These are phyloP conservation scores for Hymenochaete sp. DNA, from an alignment of 1,284 basidiomycete species.

Conservation along the genomic window DNA sequence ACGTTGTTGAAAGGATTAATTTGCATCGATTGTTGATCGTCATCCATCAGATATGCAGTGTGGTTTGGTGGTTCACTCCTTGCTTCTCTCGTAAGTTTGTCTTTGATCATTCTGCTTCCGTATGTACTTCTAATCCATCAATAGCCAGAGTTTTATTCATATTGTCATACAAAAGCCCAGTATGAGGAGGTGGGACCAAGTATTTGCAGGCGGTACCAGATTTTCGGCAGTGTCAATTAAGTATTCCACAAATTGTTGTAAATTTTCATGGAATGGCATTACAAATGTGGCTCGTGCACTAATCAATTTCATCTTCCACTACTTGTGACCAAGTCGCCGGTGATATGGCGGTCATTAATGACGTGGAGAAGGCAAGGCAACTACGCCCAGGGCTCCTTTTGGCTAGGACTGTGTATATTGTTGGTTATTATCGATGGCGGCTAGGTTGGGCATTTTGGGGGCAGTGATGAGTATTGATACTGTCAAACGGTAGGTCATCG, in stretches of 20 bases:
- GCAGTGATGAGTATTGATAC: too few species aligned
- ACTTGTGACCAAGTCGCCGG: too few species aligned
- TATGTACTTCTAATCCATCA: constrained; percentile 1
- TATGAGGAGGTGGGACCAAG: constrained; percentile 97
- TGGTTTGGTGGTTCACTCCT: constrained; percentile 97
- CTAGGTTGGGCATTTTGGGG: too few species aligned
- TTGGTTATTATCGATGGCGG: too few species aligned
- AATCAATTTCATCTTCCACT: too few species aligned
- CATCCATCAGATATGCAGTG: constrained; percentile 71
- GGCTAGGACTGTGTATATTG: too few species aligned
- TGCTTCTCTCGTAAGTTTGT: constrained; percentile 70
- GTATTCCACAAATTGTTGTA: neutral
- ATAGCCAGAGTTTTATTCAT: constrained; percentile 95
- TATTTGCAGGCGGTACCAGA: constrained; percentile 91
- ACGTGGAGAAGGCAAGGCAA: too few species aligned
- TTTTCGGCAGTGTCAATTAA: constrained; percentile 84
- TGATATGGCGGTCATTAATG: too few species aligned
- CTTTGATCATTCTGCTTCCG: constrained; percentile 12
- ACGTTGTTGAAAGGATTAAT: constrained; percentile 18
- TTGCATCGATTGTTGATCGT: neutral
- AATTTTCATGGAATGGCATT: too few species aligned
- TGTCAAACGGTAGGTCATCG: too few species aligned
- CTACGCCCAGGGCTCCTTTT: too few species aligned
- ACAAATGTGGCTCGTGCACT: too few species aligned
- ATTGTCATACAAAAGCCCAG: constrained; percentile 93